phyloP scores from a whole-genome alignment of 2,329 filamentous ascomycete genomes.

The Sclerotinia nivalis region DNA sequence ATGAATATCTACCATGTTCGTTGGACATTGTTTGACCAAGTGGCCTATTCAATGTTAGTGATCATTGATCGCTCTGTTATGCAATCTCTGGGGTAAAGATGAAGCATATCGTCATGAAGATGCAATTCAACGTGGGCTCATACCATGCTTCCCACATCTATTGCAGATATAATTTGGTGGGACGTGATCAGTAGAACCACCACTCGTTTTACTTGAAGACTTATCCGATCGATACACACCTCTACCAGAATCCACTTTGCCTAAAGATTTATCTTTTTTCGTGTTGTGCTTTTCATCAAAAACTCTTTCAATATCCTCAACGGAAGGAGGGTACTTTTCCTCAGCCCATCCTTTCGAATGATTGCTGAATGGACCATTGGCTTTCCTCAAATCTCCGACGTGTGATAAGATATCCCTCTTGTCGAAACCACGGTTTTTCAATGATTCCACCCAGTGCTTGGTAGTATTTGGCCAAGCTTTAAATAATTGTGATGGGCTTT shows the following conservation, averaged over 20 bases:
- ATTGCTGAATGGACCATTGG: slow-evolving; percentile 19
- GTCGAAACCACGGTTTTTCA: slow-evolving; percentile 28
- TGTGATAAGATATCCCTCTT: slow-evolving; percentile 27
- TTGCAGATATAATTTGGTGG: slow-evolving; percentile 35
- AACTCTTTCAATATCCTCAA: slow-evolving; percentile 25
- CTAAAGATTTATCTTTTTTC: not conserved
- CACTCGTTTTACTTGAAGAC: not conserved
- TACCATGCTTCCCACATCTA: slow-evolving; percentile 35
- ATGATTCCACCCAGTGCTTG: slow-evolving; percentile 34
- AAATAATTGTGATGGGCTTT: slow-evolving; percentile 23
- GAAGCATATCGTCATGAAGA: not conserved
- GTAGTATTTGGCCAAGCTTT: slow-evolving; percentile 34
- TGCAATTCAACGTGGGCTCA: not conserved
- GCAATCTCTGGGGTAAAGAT: not conserved
- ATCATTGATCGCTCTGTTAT: not conserved
- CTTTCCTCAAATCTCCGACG: slow-evolving; percentile 31
- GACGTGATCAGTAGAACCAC: not conserved
- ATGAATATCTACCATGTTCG: slow-evolving; percentile 39
- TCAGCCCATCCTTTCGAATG: not conserved
- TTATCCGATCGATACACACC: not conserved
- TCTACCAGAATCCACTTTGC: not conserved
- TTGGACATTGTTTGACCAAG: slow-evolving; percentile 45
- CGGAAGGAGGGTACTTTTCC: slow-evolving; percentile 18
- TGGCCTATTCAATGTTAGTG: slow-evolving; percentile 42
- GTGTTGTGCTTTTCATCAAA: slow-evolving; percentile 17